phyloP scores from a whole-genome alignment of 1,284 basidiomycete genomes.

The Trichosporon ovoides region DNA sequence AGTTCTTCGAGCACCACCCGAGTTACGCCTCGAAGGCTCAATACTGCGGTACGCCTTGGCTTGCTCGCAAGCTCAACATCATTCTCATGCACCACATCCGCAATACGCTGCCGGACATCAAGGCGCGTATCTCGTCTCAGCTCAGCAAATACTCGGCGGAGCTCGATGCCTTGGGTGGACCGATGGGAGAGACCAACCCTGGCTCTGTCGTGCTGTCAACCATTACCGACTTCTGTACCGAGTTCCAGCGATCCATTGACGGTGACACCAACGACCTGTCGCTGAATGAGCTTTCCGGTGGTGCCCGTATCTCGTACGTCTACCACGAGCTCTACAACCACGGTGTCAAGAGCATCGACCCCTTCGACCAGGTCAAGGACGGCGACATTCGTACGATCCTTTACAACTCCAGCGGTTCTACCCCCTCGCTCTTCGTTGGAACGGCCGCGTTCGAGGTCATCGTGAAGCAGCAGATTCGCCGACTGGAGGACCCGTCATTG shows the following conservation, averaged over 20 bases:
- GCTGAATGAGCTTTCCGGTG: constrained; percentile 90
- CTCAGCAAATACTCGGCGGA: constrained; percentile 82
- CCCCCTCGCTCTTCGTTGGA: constrained; percentile 91
- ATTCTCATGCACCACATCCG: constrained; percentile 98
- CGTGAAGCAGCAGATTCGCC: constrained; percentile 96
- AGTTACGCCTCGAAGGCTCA: constrained; percentile 90
- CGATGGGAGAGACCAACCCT: constrained; percentile 76
- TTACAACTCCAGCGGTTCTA: constrained; percentile 97
- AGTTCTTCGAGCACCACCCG: constrained; percentile 88
- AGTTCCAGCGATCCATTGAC: constrained; percentile 94
- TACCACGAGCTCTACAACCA: constrained; percentile 98
- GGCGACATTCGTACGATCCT: constrained; percentile 91
- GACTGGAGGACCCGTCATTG: constrained; percentile 85
- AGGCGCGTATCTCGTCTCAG: constrained; percentile 81
- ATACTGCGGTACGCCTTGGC: constrained; percentile 96
- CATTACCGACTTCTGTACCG: constrained; percentile 94
- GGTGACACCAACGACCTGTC: constrained; percentile 94
- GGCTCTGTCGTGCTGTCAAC: constrained; percentile 85
- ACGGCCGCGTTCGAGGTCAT: constrained; percentile 96
- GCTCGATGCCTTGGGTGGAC: constrained; percentile 76
- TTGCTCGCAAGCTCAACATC: constrained; percentile 94
- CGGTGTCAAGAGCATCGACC: constrained; percentile 91
- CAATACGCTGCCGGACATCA: constrained; percentile 93
- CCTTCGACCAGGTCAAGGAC: constrained; percentile 97
- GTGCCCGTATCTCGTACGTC: constrained; percentile 95